Percentiles rank a stretch among this genome's conserved stretches.
Conservation (phyloP, 805 yeast genomes). For the Ogataea paraovalis region DNA sequence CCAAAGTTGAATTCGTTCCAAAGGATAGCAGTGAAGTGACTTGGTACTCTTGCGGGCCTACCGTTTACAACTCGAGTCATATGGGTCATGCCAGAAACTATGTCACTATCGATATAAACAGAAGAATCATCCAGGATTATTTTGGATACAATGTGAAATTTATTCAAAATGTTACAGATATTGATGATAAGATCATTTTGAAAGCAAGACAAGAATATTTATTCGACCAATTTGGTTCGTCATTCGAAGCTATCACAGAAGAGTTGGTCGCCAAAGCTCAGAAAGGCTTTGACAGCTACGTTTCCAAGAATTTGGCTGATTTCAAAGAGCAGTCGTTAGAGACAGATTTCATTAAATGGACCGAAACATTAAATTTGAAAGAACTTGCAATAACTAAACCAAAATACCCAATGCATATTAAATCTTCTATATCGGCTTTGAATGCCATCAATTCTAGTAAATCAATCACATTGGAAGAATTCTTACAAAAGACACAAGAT, state of each 20-base stretch:
- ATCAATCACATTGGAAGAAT: slow-evolving; percentile 30
- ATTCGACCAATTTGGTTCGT: slow-evolving; percentile 54
- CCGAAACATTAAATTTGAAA: slow-evolving; percentile 42
- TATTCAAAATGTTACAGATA: slow-evolving; percentile 97
- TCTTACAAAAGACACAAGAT: slow-evolving; percentile 59
- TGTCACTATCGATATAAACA: slow-evolving; percentile 88
- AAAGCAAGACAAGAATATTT: slow-evolving; percentile 89
- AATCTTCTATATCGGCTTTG: slow-evolving; percentile 54
- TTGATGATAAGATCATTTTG: slow-evolving; percentile 93
- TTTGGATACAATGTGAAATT: slow-evolving; percentile 86
- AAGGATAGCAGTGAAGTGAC: slow-evolving; percentile 58
- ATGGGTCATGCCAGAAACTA: slow-evolving; percentile 99
- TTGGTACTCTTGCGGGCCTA: slow-evolving; percentile 99
- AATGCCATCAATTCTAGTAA: slow-evolving; percentile 35
- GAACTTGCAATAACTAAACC: slow-evolving; percentile 57
- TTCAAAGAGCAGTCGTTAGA: slow-evolving; percentile 21
- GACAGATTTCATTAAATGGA: slow-evolving; percentile 50
- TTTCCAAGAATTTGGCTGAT: slow-evolving; percentile 51
- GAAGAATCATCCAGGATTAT: slow-evolving; percentile 84
- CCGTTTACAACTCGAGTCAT: slow-evolving; percentile 92
- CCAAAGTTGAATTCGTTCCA: slow-evolving; percentile 78
- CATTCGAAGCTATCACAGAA: slow-evolving; percentile 28
- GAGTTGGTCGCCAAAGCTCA: slow-evolving; percentile 38
- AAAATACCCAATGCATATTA: slow-evolving; percentile 81
- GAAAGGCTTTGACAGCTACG: slow-evolving; percentile 45